Evolutionary conservation across 306 rosid genomes (phyloP).

Genomic region (Styphnolobium japonicum): DNA sequence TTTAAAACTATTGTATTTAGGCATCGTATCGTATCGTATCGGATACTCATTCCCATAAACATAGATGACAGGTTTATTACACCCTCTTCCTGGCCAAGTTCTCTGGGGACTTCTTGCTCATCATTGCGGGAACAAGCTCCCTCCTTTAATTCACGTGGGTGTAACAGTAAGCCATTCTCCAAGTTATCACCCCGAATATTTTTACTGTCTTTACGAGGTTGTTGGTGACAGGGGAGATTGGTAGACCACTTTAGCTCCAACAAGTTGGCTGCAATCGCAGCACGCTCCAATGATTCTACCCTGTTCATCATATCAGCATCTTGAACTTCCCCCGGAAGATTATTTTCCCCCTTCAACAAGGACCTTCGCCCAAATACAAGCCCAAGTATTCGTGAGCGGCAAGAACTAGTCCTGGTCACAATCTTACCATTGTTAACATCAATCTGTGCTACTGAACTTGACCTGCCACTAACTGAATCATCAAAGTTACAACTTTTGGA

Average conservation of each 20-base stretch:
- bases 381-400: constrained; percentile 51
- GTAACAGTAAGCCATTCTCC: constrained; percentile 24
- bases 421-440: constrained; percentile 35
- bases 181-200: constrained; percentile 15
- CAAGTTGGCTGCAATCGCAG: constrained; percentile 83
- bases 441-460: constrained; percentile 28
- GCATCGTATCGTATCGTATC: too few species aligned
- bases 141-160: not conserved
- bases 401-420: constrained; percentile 49
- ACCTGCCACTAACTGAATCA: constrained; percentile 23
- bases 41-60: too few species aligned
- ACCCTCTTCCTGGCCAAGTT: constrained; percentile 16
- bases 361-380: constrained; percentile 58
- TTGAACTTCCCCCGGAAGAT: constrained; percentile 8
- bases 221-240: constrained; percentile 43
- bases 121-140: constrained; percentile 23
- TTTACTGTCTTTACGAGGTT: constrained; percentile 23
- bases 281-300: constrained; percentile 60
- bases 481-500: constrained; percentile 47
- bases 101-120: not conserved
- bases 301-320: constrained; percentile 22
- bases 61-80: not conserved
- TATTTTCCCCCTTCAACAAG: constrained; percentile 34
- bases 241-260: constrained; percentile 93
- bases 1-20: too few species aligned